Evolutionary conservation across 1,139 yeast species (phyloP).

Genomic region (Pneumocystis murina): DNA sequence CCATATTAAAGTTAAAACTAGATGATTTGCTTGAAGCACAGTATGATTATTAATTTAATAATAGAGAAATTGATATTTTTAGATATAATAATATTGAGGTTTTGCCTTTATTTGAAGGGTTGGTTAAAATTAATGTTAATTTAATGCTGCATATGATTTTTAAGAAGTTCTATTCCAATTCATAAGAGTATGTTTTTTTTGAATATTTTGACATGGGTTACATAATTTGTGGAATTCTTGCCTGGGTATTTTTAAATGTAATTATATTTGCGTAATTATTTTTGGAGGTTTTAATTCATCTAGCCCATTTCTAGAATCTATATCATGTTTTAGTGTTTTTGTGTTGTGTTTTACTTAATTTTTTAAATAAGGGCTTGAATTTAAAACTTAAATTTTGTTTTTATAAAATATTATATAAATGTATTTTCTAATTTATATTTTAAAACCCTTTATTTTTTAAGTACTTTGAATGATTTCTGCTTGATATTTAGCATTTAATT

Average conservation of each 20-base stretch:
- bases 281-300: background rate
- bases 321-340: background rate
- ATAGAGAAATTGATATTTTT: background rate
- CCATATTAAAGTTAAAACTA: conserved; percentile 38
- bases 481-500: no score
- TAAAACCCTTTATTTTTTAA: no score
- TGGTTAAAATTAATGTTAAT: conserved; percentile 52
- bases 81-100: conserved; percentile 30
- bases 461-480: no score
- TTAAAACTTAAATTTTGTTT: background rate
- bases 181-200: background rate
- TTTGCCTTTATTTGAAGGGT: conserved; percentile 46
- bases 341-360: background rate
- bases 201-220: background rate
- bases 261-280: background rate
- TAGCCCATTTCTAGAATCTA: background rate
- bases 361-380: background rate
- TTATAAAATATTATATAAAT: background rate
- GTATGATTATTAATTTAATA: conserved; percentile 22
- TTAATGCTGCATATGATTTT: conserved; percentile 53
- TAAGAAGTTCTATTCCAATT: conserved; percentile 42
- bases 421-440: background rate
- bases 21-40: conserved; percentile 60
- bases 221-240: background rate
- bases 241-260: background rate